Percentiles rank a stretch among this genome's conserved stretches.
Evolutionary conservation across 257 asterid genomes (phyloP).

Genomic region (Rubia yunnanensis): DNA sequence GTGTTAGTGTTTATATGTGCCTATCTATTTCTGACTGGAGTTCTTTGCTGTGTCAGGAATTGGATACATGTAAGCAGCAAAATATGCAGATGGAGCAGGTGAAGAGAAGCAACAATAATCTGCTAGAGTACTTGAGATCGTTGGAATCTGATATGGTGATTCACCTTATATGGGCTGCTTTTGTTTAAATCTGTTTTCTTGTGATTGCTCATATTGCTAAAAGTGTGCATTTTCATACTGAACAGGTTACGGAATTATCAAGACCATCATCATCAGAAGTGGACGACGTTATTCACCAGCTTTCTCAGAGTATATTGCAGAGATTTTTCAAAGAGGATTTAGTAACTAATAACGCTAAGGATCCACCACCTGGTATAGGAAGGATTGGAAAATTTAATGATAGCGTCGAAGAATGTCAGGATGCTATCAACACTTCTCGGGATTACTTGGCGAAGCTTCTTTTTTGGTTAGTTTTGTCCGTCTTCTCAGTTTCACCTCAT

Average conservation of each 20-base stretch:
- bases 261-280: conserved; percentile 88
- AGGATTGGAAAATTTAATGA: conserved; percentile 24
- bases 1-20: no score
- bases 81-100: conserved; percentile 53
- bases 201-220: background rate
- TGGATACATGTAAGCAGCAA: conserved; percentile 48
- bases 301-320: conserved; percentile 60
- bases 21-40: conserved; percentile 13
- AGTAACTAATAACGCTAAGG: conserved; percentile 21
- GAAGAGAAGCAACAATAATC: conserved; percentile 52
- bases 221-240: conserved; percentile 7
- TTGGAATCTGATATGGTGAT: conserved; percentile 87
- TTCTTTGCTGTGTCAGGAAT: conserved; percentile 41
- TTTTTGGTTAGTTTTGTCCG: conserved; percentile 58
- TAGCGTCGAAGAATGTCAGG: conserved; percentile 21
- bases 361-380: conserved; percentile 21
- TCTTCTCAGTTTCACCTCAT: background rate
- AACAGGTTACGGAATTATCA: conserved; percentile 76
- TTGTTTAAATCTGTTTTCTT: background rate
- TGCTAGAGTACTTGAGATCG: conserved; percentile 79
- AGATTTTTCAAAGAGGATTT: conserved; percentile 52
- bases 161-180: conserved; percentile 5
- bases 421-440: conserved; percentile 56
- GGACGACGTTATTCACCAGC: conserved; percentile 83
- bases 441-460: conserved; percentile 95